A percentile compares a stretch with the other conserved stretches of the same genome.
Conservation (phyloP, 2,329 filamentous ascomycete species). For the Colletotrichum sp. region DNA sequence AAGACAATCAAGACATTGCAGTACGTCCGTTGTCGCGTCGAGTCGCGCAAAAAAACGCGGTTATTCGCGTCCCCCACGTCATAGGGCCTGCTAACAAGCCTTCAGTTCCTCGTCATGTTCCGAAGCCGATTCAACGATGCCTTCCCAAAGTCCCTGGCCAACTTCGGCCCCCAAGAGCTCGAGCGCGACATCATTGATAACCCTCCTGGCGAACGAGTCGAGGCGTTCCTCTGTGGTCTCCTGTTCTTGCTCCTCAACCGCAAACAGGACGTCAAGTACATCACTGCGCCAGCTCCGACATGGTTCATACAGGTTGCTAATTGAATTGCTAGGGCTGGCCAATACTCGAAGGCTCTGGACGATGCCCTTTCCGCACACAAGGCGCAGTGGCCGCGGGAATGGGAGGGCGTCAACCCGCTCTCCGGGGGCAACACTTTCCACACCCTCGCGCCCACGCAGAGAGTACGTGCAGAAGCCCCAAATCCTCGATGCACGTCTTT, state of each 20-base stretch:
- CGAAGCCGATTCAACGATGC: slow-evolving; percentile 89
- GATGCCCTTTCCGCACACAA: slow-evolving; percentile 88
- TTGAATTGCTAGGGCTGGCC: slow-evolving; percentile 70
- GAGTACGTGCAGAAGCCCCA: slow-evolving; percentile 59
- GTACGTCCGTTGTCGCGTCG: slow-evolving; percentile 67
- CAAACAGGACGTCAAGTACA: slow-evolving; percentile 98
- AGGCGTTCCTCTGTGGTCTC: slow-evolving; percentile 88
- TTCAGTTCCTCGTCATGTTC: slow-evolving; percentile 97
- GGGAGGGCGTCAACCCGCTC: slow-evolving; percentile 84
- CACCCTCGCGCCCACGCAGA: slow-evolving; percentile 79
- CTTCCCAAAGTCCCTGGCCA: slow-evolving; percentile 84
- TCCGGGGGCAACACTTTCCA: slow-evolving; percentile 82
- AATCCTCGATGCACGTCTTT: not conserved
- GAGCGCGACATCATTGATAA: slow-evolving; percentile 83
- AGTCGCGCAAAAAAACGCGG: slow-evolving; percentile 51
- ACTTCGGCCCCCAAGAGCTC: slow-evolving; percentile 94
- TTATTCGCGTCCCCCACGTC: slow-evolving; percentile 51
- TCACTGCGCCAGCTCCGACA: not conserved
- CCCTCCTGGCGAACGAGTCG: slow-evolving; percentile 81
- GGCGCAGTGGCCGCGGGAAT: slow-evolving; percentile 84
- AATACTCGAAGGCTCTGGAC: slow-evolving; percentile 91
- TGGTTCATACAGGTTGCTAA: not conserved
- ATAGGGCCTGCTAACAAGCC: slow-evolving; percentile 36
- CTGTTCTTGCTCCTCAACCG: slow-evolving; percentile 89
- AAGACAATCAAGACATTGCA: slow-evolving; percentile 90